Conservation (phyloP, 2,329 filamentous ascomycete species). For the Cercospora sp. region DNA sequence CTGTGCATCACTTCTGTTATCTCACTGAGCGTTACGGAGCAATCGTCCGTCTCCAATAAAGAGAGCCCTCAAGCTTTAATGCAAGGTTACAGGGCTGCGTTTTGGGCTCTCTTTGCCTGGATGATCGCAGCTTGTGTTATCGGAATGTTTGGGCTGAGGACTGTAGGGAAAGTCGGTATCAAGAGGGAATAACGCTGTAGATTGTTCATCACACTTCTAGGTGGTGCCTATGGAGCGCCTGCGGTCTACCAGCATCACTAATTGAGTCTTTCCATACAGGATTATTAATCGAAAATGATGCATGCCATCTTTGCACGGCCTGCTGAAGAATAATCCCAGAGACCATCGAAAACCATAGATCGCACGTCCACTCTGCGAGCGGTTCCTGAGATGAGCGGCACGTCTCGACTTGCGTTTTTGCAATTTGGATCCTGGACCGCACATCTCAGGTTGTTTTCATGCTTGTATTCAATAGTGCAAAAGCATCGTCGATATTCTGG, state of each 20-base stretch:
- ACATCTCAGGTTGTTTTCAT: neutral
- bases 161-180: constrained; percentile 45
- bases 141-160: constrained; percentile 43
- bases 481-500: neutral
- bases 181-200: constrained; percentile 36
- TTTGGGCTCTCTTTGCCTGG: constrained; percentile 43
- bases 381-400: neutral
- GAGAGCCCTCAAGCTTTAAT: constrained; percentile 33
- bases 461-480: neutral
- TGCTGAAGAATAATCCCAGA: neutral
- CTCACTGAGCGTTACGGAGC: constrained; percentile 33
- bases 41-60: constrained; percentile 32
- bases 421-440: neutral
- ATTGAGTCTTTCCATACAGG: neutral
- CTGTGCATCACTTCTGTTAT: constrained; percentile 44
- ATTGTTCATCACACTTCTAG: neutral
- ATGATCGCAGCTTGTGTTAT: constrained; percentile 35
- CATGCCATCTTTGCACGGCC: neutral
- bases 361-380: neutral
- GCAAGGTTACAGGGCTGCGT: constrained; percentile 44
- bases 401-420: neutral
- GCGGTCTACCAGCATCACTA: neutral
- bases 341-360: neutral
- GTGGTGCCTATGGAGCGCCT: neutral
- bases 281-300: neutral